These are phyloP conservation scores for Eucalyptus caleyi DNA, from an alignment of 345 rosid species.

Conservation along the genomic window DNA sequence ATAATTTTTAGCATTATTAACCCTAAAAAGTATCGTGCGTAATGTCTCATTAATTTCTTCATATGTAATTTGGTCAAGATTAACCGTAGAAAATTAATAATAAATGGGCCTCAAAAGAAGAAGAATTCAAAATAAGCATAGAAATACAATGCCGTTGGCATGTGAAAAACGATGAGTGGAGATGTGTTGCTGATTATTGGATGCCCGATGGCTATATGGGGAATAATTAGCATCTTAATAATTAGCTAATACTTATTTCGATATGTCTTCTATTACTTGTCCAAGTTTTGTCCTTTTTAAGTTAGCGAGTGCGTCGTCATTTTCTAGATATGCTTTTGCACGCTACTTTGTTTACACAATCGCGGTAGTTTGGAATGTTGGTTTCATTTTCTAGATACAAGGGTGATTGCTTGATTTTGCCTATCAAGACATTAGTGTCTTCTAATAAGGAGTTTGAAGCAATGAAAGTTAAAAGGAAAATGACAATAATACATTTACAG, in stretches of 20 bases:
- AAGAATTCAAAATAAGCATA: too few species aligned
- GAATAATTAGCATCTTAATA: not conserved
- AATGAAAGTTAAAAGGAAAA: not conserved
- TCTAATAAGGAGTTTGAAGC: not conserved
- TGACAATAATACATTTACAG: not conserved
- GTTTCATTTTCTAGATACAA: not conserved
- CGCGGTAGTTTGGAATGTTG: not conserved
- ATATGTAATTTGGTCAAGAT: too few species aligned
- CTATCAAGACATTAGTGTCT: not conserved
- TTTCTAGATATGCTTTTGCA: not conserved
- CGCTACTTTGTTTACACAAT: not conserved
- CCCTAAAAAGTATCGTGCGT: too few species aligned
- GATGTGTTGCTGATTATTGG: not conserved
- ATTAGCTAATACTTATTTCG: not conserved
- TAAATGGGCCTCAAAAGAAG: too few species aligned
- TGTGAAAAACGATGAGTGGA: too few species aligned
- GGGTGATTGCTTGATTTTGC: not conserved
- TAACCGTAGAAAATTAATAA: too few species aligned
- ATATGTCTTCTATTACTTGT: not conserved
- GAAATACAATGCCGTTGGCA: too few species aligned
- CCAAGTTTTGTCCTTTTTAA: not conserved
- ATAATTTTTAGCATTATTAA: too few species aligned
- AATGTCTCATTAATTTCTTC: too few species aligned
- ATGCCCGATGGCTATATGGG: not conserved
- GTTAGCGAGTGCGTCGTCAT: rapidly evolving